These are phyloP conservation scores for Avena eriantha DNA, from an alignment of 176 grass and related monocot genomes.

Conservation along the genomic window DNA sequence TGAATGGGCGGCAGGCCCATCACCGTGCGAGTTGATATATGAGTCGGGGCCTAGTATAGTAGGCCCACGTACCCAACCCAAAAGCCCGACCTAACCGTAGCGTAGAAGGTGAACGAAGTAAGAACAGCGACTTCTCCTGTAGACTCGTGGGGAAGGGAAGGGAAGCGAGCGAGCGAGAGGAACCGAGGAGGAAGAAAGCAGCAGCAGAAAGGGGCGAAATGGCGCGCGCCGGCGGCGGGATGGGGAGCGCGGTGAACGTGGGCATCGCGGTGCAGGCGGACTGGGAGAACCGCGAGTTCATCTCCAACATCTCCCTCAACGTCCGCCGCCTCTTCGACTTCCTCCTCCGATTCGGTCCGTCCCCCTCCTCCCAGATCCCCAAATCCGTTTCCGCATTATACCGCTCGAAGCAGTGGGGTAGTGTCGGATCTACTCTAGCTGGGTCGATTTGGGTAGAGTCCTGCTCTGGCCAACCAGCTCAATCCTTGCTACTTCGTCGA, in stretches of 20 bases:
- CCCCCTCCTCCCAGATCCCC: no score
- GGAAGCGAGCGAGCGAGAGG: no score
- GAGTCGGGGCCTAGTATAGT: background rate
- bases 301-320: constrained; percentile 99
- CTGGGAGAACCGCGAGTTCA: constrained; percentile 99
- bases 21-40: background rate
- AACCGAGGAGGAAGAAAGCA: background rate
- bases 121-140: background rate
- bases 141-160: background rate
- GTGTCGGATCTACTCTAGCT: background rate
- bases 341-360: constrained; percentile 82
- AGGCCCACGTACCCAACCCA: background rate
- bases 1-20: no score
- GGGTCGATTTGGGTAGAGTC: background rate
- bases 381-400: background rate
- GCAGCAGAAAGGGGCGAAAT: background rate
- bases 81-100: background rate
- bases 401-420: background rate
- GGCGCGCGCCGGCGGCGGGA: constrained; percentile 68
- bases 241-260: constrained; percentile 90
- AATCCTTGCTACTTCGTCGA: no score
- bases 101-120: background rate
- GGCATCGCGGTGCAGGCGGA: constrained; percentile 95
- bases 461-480: background rate
- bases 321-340: constrained; percentile 95